These are phyloP conservation scores for Candida quercuum DNA, from an alignment of 805 yeast genomes.

Conservation along the genomic window DNA sequence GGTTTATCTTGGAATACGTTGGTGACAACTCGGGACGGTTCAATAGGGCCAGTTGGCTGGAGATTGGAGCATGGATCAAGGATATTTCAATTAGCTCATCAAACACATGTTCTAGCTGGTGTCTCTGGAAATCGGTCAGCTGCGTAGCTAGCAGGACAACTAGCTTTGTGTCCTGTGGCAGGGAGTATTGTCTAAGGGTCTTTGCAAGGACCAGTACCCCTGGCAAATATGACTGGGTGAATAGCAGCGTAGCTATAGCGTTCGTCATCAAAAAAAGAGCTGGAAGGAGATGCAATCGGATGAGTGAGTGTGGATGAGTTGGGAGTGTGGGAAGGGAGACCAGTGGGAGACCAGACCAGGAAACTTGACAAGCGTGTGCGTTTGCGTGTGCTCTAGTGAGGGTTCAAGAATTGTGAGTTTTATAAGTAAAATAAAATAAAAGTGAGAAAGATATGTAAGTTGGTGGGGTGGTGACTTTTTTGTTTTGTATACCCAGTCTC, in stretches of 20 bases:
- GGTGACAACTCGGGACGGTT: constrained; percentile 47
- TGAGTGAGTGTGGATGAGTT: neutral
- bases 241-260: constrained; percentile 45
- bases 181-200: constrained; percentile 23
- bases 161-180: constrained; percentile 11
- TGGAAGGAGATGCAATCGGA: neutral
- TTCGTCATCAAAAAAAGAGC: constrained; percentile 11
- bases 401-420: no score
- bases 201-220: constrained; percentile 51
- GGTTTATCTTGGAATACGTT: constrained; percentile 44
- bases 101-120: constrained; percentile 13
- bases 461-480: no score
- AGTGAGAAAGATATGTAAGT: no score
- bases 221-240: constrained; percentile 46
- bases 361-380: no score
- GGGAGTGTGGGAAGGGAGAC: no score
- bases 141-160: constrained; percentile 18
- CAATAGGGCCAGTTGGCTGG: constrained; percentile 28
- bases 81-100: constrained; percentile 25
- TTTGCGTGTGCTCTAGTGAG: no score
- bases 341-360: no score
- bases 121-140: constrained; percentile 13
- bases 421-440: no score
- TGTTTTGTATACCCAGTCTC: no score
- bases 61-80: constrained; percentile 15